These are phyloP conservation scores for Calocybe gambosa DNA, from an alignment of 1,284 basidiomycete species.

Conservation along the genomic window DNA sequence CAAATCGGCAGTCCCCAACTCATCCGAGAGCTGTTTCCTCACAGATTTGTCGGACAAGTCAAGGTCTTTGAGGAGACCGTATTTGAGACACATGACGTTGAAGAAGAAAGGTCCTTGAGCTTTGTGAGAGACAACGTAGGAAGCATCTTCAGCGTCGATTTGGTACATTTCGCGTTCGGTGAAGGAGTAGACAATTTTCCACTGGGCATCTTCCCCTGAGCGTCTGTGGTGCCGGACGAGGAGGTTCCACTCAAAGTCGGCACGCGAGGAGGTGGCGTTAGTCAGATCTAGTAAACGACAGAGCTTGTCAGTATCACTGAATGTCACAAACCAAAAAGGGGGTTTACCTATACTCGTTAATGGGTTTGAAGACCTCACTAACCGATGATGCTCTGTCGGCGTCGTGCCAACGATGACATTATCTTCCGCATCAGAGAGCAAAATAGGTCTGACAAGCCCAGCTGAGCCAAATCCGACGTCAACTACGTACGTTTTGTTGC, in stretches of 20 bases:
- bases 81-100: conserved; percentile 25
- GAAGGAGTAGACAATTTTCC: conserved; percentile 30
- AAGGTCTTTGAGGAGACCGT: conserved; percentile 25
- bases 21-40: too few species aligned
- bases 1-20: too few species aligned
- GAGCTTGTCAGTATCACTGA: too few species aligned
- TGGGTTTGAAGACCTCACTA: conserved; percentile 18
- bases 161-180: conserved; percentile 29
- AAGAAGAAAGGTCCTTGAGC: conserved; percentile 24
- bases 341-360: conserved; percentile 9
- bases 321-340: too few species aligned
- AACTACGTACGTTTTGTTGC: conserved; percentile 30
- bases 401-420: conserved; percentile 22
- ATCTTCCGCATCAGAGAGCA: conserved; percentile 25
- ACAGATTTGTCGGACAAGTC: too few species aligned
- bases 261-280: too few species aligned
- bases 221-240: too few species aligned
- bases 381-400: conserved; percentile 24
- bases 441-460: conserved; percentile 28
- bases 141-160: conserved; percentile 24
- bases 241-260: too few species aligned
- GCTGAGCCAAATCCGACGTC: conserved; percentile 31
- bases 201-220: conserved; percentile 15
- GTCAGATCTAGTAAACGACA: too few species aligned
- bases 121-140: conserved; percentile 24